Percentiles rank a stretch among this genome's conserved stretches.
Conservation (phyloP, 208 protist genomes). For the Balamuthia mandrillaris region DNA sequence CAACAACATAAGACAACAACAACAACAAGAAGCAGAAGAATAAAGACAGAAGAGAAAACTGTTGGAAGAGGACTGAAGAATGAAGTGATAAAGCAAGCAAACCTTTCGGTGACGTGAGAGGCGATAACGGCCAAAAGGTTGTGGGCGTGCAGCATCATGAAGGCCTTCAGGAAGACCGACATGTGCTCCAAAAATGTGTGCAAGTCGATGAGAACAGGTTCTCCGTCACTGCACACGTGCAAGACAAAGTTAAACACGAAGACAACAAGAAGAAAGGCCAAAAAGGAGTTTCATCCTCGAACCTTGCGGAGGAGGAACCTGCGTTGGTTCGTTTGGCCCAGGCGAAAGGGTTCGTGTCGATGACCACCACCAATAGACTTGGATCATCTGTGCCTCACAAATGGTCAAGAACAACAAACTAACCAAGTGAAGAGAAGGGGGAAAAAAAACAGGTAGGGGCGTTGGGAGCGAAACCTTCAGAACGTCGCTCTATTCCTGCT, state of each 20-base stretch:
- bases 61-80: too few relatives aligned
- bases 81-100: background rate
- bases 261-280: background rate
- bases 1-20: too few relatives aligned
- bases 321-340: too few relatives aligned
- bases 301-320: too few relatives aligned
- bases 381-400: background rate
- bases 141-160: background rate
- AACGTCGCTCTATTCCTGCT: too few relatives aligned
- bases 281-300: too few relatives aligned
- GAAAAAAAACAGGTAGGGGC: too few relatives aligned
- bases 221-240: background rate
- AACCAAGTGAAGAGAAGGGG: background rate
- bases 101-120: background rate
- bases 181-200: background rate
- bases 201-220: background rate
- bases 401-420: background rate
- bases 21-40: too few relatives aligned
- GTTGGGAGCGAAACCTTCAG: too few relatives aligned
- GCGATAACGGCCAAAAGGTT: background rate
- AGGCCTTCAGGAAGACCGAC: background rate
- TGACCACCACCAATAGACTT: background rate
- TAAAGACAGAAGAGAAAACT: too few relatives aligned
- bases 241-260: background rate
- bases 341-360: background rate